Percentiles rank a stretch among this genome's conserved stretches.
Evolutionary conservation across 805 yeast genomes (phyloP).

Genomic region (Maudiozyma saulgeensis): DNA sequence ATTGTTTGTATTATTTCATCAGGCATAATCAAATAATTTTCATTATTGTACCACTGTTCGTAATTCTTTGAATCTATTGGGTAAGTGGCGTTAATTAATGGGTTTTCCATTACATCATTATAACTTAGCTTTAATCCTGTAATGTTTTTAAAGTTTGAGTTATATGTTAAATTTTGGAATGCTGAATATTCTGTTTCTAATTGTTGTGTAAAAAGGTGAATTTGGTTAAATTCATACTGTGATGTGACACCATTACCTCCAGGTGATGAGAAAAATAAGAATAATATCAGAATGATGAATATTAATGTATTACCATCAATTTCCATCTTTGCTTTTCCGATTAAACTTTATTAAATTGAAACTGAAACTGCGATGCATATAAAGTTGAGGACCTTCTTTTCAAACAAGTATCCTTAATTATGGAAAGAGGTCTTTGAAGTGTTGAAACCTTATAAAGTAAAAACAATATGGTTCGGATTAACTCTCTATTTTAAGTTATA

Average conservation of each 20-base stretch:
- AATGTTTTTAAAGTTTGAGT: conserved; percentile 53
- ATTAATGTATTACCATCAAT: conserved; percentile 27
- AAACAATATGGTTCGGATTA: no score
- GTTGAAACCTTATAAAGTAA: no score
- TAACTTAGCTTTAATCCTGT: conserved; percentile 67
- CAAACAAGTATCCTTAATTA: no score
- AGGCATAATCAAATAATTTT: conserved; percentile 52
- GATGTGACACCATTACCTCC: conserved; percentile 28
- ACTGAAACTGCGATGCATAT: background rate
- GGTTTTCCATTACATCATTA: conserved; percentile 41
- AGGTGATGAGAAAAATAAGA: conserved; percentile 26
- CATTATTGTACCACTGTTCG: conserved; percentile 38
- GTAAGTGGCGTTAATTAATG: conserved; percentile 41
- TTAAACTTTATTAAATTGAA: background rate
- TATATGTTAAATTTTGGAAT: conserved; percentile 36
- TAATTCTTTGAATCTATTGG: conserved; percentile 44
- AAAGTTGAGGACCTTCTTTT: background rate
- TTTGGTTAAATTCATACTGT: conserved; percentile 31
- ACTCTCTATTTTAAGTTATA: no score
- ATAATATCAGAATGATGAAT: conserved; percentile 23
- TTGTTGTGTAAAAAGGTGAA: conserved; percentile 33
- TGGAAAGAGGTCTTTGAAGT: no score
- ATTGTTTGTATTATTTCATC: conserved; percentile 42
- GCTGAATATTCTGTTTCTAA: conserved; percentile 25
- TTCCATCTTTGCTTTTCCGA: conserved; percentile 15